Conservation (phyloP, 2,329 filamentous ascomycete species). For the Penicillium nordicum region DNA sequence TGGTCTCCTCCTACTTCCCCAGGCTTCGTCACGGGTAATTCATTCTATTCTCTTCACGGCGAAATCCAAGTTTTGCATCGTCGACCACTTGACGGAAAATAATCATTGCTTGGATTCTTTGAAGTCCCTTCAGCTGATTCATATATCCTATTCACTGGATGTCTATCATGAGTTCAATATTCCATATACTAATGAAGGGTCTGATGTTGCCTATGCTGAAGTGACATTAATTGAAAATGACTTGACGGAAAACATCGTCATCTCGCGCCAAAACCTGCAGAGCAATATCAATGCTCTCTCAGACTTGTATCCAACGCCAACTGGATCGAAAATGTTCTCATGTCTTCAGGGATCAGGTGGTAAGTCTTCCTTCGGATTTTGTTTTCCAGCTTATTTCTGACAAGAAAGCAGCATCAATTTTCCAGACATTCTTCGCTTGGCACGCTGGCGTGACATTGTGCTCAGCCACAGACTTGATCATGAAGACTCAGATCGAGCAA, state of each 20-base stretch:
- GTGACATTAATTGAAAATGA: constrained; percentile 62
- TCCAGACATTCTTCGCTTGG: constrained; percentile 88
- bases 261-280: constrained; percentile 71
- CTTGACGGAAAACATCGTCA: constrained; percentile 66
- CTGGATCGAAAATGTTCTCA: constrained; percentile 63
- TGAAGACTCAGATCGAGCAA: constrained; percentile 69
- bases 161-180: constrained; percentile 14
- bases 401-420: constrained; percentile 64
- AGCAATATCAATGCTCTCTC: constrained; percentile 70
- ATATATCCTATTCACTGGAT: constrained; percentile 12
- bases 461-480: constrained; percentile 66
- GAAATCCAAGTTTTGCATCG: constrained; percentile 49
- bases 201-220: constrained; percentile 68
- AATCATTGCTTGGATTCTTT: constrained; percentile 1
- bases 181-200: constrained; percentile 22
- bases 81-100: constrained; percentile 12
- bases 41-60: constrained; percentile 62
- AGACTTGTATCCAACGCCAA: constrained; percentile 60
- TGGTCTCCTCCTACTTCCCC: constrained; percentile 76
- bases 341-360: constrained; percentile 80
- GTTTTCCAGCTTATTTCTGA: constrained; percentile 11
- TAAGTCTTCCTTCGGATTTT: constrained; percentile 17
- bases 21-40: constrained; percentile 62
- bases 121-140: constrained; percentile 14
- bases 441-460: constrained; percentile 74